A percentile compares a stretch with the other conserved stretches of the same genome.
These are phyloP conservation scores for Dissophora ornata DNA, from an alignment of 192 early-diverging fungal species.

Conservation along the genomic window DNA sequence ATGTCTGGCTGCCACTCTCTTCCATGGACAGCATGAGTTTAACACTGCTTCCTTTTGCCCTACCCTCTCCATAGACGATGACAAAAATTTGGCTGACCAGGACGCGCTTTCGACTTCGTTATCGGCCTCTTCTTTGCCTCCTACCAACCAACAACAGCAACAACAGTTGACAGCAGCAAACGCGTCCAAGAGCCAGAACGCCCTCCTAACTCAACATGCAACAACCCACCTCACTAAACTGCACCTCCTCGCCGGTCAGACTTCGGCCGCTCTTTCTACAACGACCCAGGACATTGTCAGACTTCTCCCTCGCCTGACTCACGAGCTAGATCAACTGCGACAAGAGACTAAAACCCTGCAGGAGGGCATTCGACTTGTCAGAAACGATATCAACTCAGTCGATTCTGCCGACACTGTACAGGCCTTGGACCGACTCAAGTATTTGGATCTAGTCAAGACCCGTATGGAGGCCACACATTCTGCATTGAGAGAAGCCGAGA, in stretches of 20 bases:
- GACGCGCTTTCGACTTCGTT: not conserved
- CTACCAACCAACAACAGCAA: slow-evolving; percentile 21
- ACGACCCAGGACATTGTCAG: slow-evolving; percentile 67
- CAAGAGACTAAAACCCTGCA: slow-evolving; percentile 63
- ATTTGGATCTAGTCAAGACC: slow-evolving; percentile 71
- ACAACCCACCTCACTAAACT: slow-evolving; percentile 68
- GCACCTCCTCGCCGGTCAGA: slow-evolving; percentile 66
- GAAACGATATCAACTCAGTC: slow-evolving; percentile 58
- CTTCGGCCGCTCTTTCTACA: slow-evolving; percentile 63
- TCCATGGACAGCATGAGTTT: no score
- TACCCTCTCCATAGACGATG: slow-evolving; percentile 9
- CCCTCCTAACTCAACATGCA: slow-evolving; percentile 54
- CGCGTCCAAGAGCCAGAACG: slow-evolving; percentile 21
- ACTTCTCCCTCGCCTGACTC: slow-evolving; percentile 68
- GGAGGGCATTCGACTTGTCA: slow-evolving; percentile 57
- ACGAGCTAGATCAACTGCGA: slow-evolving; percentile 70
- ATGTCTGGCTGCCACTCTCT: no score
- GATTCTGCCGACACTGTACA: slow-evolving; percentile 51
- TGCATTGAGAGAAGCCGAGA: slow-evolving; percentile 79
- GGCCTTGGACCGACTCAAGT: slow-evolving; percentile 70
- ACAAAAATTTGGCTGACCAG: slow-evolving; percentile 11
- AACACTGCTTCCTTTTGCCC: no score
- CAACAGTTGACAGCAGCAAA: slow-evolving; percentile 1
- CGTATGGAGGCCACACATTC: slow-evolving; percentile 74
- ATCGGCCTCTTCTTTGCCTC: slow-evolving; percentile 14